These are phyloP conservation scores for Cryphonectria nitschkei DNA, from an alignment of 2,329 filamentous ascomycete species.

Conservation along the genomic window DNA sequence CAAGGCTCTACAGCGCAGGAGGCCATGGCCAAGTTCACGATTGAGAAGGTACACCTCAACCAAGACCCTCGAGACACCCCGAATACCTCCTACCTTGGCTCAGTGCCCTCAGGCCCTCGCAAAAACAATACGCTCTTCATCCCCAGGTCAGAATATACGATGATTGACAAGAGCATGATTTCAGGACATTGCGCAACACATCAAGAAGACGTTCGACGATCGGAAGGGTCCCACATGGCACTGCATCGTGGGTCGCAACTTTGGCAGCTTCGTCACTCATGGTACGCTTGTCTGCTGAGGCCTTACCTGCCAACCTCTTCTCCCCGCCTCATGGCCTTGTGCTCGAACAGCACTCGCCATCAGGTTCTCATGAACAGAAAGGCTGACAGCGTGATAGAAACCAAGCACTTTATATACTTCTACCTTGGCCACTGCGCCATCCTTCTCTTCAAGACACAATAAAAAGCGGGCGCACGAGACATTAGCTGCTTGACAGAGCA, in stretches of 20 bases:
- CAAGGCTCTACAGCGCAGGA: slow-evolving; percentile 54
- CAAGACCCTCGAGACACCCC: neutral
- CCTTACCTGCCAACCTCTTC: neutral
- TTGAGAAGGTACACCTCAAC: slow-evolving; percentile 56
- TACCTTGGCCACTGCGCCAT: slow-evolving; percentile 99
- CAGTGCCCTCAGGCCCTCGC: neutral
- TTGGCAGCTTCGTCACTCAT: slow-evolving; percentile 98
- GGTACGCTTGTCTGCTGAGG: slow-evolving; percentile 57
- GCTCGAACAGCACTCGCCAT: too few relatives aligned
- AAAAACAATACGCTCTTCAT: neutral
- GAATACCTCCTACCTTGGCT: neutral
- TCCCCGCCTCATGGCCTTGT: slow-evolving; percentile 8
- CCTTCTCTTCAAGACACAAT: slow-evolving; percentile 98
- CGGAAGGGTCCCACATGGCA: slow-evolving; percentile 99
- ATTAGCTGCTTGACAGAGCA: neutral
- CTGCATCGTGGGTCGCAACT: slow-evolving; percentile 97
- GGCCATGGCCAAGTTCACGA: slow-evolving; percentile 65
- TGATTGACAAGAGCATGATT: slow-evolving; percentile 20
- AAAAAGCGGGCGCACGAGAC: slow-evolving; percentile 36
- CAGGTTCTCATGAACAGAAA: neutral
- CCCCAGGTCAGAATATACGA: neutral
- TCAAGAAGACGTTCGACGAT: slow-evolving; percentile 95
- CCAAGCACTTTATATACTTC: slow-evolving; percentile 99
- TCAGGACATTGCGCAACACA: slow-evolving; percentile 92
- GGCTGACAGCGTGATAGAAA: slow-evolving; percentile 63